Evolutionary conservation across 306 rosid genomes (phyloP).

Genomic region (Quercus glauca): DNA sequence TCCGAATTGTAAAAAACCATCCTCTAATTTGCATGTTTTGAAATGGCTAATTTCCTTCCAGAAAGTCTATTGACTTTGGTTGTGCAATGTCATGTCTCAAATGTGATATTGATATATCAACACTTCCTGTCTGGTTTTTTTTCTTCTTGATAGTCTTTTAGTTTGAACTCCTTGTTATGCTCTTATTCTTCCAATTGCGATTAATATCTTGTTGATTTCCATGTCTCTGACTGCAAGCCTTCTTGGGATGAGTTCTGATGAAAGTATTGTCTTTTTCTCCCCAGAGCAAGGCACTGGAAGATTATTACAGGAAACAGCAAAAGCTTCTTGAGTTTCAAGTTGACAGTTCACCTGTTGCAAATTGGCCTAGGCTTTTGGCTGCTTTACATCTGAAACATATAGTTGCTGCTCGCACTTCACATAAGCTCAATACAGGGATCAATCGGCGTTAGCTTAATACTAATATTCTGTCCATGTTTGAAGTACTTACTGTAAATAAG

Average conservation of each 20-base stretch:
- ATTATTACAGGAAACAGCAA: constrained; percentile 60
- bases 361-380: constrained; percentile 77
- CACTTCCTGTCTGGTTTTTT: too few relatives aligned
- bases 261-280: not conserved
- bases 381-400: constrained; percentile 75
- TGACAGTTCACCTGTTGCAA: constrained; percentile 54
- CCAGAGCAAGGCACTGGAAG: constrained; percentile 61
- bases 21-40: not conserved
- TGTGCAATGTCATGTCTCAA: too few relatives aligned
- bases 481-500: not conserved
- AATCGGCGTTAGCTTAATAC: not conserved
- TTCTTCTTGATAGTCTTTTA: too few relatives aligned
- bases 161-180: too few relatives aligned
- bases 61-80: too few relatives aligned
- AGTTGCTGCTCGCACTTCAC: constrained; percentile 52
- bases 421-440: constrained; percentile 59
- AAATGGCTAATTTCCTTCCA: not conserved
- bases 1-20: not conserved
- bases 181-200: too few relatives aligned
- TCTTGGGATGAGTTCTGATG: not conserved
- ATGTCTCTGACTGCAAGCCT: too few relatives aligned
- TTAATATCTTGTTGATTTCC: too few relatives aligned
- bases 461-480: not conserved
- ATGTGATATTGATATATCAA: too few relatives aligned
- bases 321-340: constrained; percentile 60